Evolutionary conservation across 1,139 yeast species (phyloP), one percentile per base, ranked within the genome.

Genomic region (Zygoascus hellenicus): DNA sequence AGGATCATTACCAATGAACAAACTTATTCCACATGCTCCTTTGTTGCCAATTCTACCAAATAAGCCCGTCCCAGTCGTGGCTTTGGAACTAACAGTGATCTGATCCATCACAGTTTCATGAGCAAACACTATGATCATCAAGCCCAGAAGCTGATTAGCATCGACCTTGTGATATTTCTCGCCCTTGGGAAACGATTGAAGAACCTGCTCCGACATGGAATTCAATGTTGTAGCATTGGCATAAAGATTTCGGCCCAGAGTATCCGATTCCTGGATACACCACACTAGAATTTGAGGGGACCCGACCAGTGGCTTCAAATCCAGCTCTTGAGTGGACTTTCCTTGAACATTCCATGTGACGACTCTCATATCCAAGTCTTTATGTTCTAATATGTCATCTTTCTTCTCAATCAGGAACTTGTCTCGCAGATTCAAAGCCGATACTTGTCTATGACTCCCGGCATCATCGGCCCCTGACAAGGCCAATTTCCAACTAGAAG

Each of bases 1-100:
- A 1, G 51, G 36, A 46, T 67, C 70, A 4, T 54, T 55, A 9
- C 67, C 68, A 14, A 68, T 46, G 2, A 38, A 42, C 44, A 68
- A 54, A 34, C 58, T 62, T 14, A 75, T 64, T 11, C 70, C 61
- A 7, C 76, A 75, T 1, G 81, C 79, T 1, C 83, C 83, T 53
- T 78, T 78, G 60, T 78, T 78, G 11, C 81, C 82, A 77, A 81
- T 78, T n/a, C 72, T 57, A 17, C 78, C 74, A 43, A 78, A 57
- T 37, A 77, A 68, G 0, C 83, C 83, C 0, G 81, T 72, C 0
- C 81, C 81, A 2, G 79, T 64, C 0, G 79, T 68, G 3, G 67
- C 64, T 4, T 26, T 35, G 10, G 38, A 60, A 5, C 74, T 47
- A 26, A 62, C 53, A 1, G 70, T 61, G 10, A 77, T 61, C 51